Percentiles rank a stretch among this genome's conserved stretches.
Evolutionary conservation across 176 grass and related monocot species (phyloP).

Genomic region (Paspalum notatum): DNA sequence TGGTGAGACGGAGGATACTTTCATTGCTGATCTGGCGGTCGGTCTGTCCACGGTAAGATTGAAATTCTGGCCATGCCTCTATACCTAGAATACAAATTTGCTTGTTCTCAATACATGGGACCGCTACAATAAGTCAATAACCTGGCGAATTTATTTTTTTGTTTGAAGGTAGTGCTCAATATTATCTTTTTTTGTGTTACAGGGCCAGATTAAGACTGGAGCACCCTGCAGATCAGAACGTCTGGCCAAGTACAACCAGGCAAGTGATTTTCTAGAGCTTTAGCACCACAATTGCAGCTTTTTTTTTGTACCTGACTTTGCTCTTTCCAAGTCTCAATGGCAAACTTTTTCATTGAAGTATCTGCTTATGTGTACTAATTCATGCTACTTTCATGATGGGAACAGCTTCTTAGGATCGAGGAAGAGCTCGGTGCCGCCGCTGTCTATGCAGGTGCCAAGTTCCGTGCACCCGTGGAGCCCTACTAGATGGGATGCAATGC

Average conservation of each 20-base stretch:
- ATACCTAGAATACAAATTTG: too few species aligned
- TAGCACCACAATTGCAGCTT: too few species aligned
- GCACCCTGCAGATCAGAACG: conserved; percentile 95
- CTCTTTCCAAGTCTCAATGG: neutral
- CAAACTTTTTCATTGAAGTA: too few species aligned
- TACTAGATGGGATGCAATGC: too few species aligned
- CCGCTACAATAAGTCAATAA: too few species aligned
- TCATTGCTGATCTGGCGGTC: conserved; percentile 92
- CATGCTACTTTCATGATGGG: neutral
- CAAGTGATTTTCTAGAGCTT: neutral
- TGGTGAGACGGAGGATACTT: conserved; percentile 93
- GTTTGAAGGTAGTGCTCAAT: neutral
- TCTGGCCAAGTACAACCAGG: conserved; percentile 97
- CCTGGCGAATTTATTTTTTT: neutral
- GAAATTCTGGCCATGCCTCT: neutral
- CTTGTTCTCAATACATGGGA: too few species aligned
- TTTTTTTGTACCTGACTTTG: neutral
- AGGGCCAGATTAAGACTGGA: conserved; percentile 97
- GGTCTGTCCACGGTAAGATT: conserved; percentile 76
- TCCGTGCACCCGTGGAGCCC: conserved; percentile 69
- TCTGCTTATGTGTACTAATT: too few species aligned
- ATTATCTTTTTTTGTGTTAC: conserved; percentile 3
- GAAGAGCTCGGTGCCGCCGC: conserved; percentile 79
- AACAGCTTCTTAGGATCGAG: conserved; percentile 89
- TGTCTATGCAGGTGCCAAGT: conserved; percentile 76